These are phyloP conservation scores for Cruciata laevipes DNA, from an alignment of 257 asterid genomes.

Conservation along the genomic window DNA sequence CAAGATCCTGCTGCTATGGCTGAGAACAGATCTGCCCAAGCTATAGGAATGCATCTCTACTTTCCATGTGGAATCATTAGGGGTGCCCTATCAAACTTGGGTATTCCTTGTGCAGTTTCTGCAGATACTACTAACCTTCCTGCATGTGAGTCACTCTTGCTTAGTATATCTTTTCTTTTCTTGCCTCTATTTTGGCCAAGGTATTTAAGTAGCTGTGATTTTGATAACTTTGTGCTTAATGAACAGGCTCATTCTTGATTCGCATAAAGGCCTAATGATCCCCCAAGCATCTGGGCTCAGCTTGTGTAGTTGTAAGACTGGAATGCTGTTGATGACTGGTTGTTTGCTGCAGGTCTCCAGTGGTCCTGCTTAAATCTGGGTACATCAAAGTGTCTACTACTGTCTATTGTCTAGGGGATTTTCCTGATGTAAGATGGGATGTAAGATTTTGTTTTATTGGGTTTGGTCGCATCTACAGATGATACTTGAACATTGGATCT, in stretches of 20 bases:
- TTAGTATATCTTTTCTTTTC: constrained; percentile 2
- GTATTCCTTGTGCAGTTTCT: constrained; percentile 99
- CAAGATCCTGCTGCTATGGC: constrained; percentile 96
- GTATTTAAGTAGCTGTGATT: background rate
- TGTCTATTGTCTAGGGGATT: too few relatives aligned
- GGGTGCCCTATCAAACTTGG: constrained; percentile 97
- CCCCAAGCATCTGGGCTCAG: background rate
- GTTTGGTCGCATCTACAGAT: background rate
- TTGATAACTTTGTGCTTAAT: constrained; percentile 6
- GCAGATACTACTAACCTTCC: constrained; percentile 94
- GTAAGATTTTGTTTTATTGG: background rate
- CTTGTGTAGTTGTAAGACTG: background rate
- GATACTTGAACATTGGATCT: background rate
- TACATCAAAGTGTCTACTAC: background rate
- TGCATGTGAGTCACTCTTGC: constrained; percentile 62
- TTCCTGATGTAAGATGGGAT: background rate
- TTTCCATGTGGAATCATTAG: constrained; percentile 97
- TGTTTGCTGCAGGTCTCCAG: background rate
- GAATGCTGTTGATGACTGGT: background rate
- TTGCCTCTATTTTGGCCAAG: background rate
- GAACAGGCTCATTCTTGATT: constrained; percentile 61
- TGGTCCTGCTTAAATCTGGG: background rate
- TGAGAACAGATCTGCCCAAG: constrained; percentile 77
- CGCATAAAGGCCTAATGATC: constrained; percentile 56
- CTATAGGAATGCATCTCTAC: constrained; percentile 91